These are phyloP conservation scores for Neurospora discreta DNA, from an alignment of 495 filamentous ascomycete genomes.

Conservation along the genomic window DNA sequence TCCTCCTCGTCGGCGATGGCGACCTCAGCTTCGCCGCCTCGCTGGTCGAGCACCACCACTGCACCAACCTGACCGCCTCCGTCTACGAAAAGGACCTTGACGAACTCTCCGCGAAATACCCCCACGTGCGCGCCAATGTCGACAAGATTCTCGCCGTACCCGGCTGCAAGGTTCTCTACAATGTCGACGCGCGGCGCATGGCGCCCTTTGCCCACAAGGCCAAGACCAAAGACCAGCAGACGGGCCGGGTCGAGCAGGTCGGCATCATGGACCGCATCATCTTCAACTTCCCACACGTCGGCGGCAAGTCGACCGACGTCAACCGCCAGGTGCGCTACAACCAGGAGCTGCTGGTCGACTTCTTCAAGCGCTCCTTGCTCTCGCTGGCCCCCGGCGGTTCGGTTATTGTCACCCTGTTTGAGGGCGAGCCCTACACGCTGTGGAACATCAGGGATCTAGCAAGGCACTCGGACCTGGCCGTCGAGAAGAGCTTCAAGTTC, in stretches of 20 bases:
- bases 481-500: slow-evolving; percentile 70
- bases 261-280: slow-evolving; percentile 63
- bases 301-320: slow-evolving; percentile 82
- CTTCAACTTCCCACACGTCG: slow-evolving; percentile 96
- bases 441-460: slow-evolving; percentile 90
- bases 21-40: slow-evolving; percentile 85
- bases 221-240: slow-evolving; percentile 10
- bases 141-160: slow-evolving; percentile 33
- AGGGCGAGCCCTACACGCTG: slow-evolving; percentile 83
- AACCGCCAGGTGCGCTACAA: slow-evolving; percentile 89
- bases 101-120: slow-evolving; percentile 60
- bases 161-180: slow-evolving; percentile 48
- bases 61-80: slow-evolving; percentile 47
- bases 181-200: slow-evolving; percentile 65
- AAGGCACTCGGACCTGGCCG: slow-evolving; percentile 62
- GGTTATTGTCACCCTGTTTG: slow-evolving; percentile 81
- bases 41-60: slow-evolving; percentile 59
- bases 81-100: slow-evolving; percentile 34
- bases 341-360: slow-evolving; percentile 75
- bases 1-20: slow-evolving; percentile 85
- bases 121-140: slow-evolving; percentile 55
- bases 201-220: slow-evolving; percentile 29
- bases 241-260: background rate
- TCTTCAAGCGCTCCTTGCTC: slow-evolving; percentile 52
- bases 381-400: slow-evolving; percentile 42